A percentile compares a stretch with the other conserved stretches of the same genome.
Evolutionary conservation across 768 basidiomycete species (phyloP).

Genomic region (Leccinum rimulosum): DNA sequence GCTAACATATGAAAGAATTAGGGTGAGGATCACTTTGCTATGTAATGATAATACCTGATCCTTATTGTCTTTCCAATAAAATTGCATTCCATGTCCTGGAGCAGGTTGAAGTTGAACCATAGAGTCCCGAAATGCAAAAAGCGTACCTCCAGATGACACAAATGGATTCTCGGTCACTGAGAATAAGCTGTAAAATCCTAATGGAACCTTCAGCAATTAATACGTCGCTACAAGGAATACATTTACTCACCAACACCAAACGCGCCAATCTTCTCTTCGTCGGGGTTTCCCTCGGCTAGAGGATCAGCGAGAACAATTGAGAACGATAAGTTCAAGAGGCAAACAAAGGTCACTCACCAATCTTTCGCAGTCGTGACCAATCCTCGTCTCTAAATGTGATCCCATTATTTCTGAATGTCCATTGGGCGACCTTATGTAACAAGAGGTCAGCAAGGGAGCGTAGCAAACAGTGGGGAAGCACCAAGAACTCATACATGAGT

Average conservation of each 20-base stretch:
- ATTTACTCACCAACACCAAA: conserved; percentile 23
- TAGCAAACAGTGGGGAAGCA: background rate
- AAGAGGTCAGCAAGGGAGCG: background rate
- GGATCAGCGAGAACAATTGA: background rate
- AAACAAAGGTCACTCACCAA: conserved; percentile 3
- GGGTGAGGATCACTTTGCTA: background rate
- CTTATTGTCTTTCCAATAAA: conserved; percentile 93
- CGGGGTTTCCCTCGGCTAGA: conserved; percentile 26
- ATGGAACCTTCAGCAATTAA: background rate
- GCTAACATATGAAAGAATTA: conserved; percentile 36
- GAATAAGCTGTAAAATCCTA: conserved; percentile 77
- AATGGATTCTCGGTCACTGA: conserved; percentile 83
- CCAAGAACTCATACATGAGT: conserved; percentile 43
- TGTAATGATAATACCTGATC: conserved; percentile 56
- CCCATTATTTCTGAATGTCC: conserved; percentile 89
- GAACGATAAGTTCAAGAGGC: background rate
- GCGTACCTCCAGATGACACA: conserved; percentile 72
- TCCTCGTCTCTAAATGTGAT: conserved; percentile 57
- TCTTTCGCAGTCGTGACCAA: conserved; percentile 19
- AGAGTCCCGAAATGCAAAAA: background rate
- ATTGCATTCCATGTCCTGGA: conserved; percentile 86
- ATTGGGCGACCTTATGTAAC: conserved; percentile 61
- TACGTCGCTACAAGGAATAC: background rate
- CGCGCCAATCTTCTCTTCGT: conserved; percentile 26
- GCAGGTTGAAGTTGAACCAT: conserved; percentile 8